Base-by-base conservation (phyloP, 1,284 basidiomycete species). In the Lignosus rhinocerotis region DNA sequence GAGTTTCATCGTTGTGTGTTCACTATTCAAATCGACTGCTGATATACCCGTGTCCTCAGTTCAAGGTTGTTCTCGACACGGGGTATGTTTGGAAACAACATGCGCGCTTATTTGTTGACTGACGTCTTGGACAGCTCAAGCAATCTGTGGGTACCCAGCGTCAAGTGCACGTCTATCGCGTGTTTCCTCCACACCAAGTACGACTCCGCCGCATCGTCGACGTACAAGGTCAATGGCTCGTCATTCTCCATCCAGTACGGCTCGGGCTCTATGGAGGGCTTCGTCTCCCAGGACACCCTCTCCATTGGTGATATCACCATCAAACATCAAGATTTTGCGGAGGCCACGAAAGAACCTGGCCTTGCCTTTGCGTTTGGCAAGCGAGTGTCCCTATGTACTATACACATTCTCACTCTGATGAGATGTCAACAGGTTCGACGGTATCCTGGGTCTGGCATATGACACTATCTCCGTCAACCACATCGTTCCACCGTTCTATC, bases 131-230 rank as follows among this genome's bases (percentile, higher is more conserved):
- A 16, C 53, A 90, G 89, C 25, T 96, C 94, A 46, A 90, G 91
- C 73, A 96, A 96, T 73, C 83, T 96, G 19, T 97, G 94, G 94
- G 92, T 97, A 6, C 97, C 97, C 10, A 94, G 94, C 68, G 76
- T 78, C 34, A 76, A 84, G 66, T 99, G 97, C 80, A 92, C 87
- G 11, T 96, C 94, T 34, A 99, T 99, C 69, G 96, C 97, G 30
- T 99, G 97, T 79, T 99, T 99, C 90, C 81, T 97, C 47, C 96
- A 98, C 72, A 70, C 85, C 70, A 98, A 98, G 81, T 99, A 98
- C 74, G 91, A 98, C 69, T 90, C 91, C 14, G 72, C 75, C n/a
- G 64, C 81, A 0, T 99, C 97, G 1, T 88, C 88, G 1, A 88
- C 95, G 0, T 91, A 97, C 87, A 93, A 93, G 79, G 82, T 87